Percentiles rank a stretch among this genome's conserved stretches.
These are phyloP conservation scores for Aspergillus heteromorphus DNA, from an alignment of 495 filamentous ascomycete species.

Conservation along the genomic window DNA sequence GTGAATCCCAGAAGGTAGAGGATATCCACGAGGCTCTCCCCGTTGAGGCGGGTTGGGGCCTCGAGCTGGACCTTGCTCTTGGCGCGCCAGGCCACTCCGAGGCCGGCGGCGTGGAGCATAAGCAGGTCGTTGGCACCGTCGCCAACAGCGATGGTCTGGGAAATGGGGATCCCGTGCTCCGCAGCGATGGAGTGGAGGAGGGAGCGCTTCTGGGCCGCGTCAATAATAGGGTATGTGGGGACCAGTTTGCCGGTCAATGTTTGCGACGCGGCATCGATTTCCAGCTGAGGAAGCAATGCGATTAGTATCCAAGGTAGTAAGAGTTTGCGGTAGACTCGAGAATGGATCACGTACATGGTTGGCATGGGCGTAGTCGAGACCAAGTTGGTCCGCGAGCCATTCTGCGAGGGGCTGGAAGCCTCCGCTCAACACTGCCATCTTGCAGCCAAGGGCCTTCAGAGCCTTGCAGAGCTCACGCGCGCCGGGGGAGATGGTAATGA, in stretches of 20 bases:
- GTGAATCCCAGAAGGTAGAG: conserved; percentile 78
- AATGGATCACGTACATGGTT: conserved; percentile 55
- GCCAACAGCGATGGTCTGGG: conserved; percentile 81
- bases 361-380: conserved; percentile 79
- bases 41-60: conserved; percentile 77
- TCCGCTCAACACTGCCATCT: conserved; percentile 84
- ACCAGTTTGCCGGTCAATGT: conserved; percentile 77
- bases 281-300: conserved; percentile 41
- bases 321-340: background rate
- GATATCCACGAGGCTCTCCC: conserved; percentile 70
- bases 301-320: conserved; percentile 1
- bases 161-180: conserved; percentile 61
- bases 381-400: conserved; percentile 75
- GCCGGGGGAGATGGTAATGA: conserved; percentile 75
- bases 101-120: conserved; percentile 84
- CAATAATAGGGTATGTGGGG: conserved; percentile 65
- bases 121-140: conserved; percentile 93
- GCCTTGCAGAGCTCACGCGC: conserved; percentile 65
- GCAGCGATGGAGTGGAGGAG: conserved; percentile 72
- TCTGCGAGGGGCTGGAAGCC: conserved; percentile 85
- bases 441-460: conserved; percentile 70
- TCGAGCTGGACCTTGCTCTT: conserved; percentile 87
- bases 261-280: conserved; percentile 56
- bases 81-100: conserved; percentile 91
- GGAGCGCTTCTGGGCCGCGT: conserved; percentile 71